Evolutionary conservation across 1,139 yeast species (phyloP), one percentile per base, ranked within the genome.

Genomic region (Zygosaccharomyces pseudobailii): DNA sequence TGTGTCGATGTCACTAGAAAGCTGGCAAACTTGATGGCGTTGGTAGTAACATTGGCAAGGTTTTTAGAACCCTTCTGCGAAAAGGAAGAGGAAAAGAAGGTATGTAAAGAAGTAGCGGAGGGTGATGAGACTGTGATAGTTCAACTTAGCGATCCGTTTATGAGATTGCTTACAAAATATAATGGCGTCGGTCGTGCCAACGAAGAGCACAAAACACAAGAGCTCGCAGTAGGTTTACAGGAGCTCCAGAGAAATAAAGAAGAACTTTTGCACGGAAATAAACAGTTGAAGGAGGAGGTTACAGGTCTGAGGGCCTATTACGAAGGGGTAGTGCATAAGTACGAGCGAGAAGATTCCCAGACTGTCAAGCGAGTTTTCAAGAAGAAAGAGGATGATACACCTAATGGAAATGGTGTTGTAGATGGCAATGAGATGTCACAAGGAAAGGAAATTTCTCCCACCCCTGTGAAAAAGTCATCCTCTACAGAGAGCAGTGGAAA

Each of bases 1-100:
- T 54, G 52, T 60, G 75, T 37, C 52, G 61, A 27, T 55, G 58
- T 42, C 58, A 76, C 58, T 65, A 74, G 52, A 53, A 57, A 27
- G 27, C 42, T 60, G 21, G 54, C 62, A 4, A 57, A 55, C 34
- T 40, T 57, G 7, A 54, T 57, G 50, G 56, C 62, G 2, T 44
- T 59, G 7, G 48, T 59, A 17, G 53, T 56, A 10, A 55, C 61
- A 5, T 36, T 57, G 32, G 60, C 63, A 5, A 51, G 51, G 23
- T 56, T 51, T 35, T 40, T 59, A 13, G 47, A 49, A 22, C 25
- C 46, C 1, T 40, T 55, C 13, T 48, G 53, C 21, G 48, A 48
- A 20, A 55, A 50, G 22, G 50, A 47, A 2, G 53, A 53, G 7
- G 66, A 60, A 27, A 52, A 49, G 28, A 40, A 54, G 22, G 40